A percentile compares a stretch with the other conserved stretches of the same genome.
phyloP scores from a whole-genome alignment of 129 eudicot species.

The Pittosporum tobira region DNA sequence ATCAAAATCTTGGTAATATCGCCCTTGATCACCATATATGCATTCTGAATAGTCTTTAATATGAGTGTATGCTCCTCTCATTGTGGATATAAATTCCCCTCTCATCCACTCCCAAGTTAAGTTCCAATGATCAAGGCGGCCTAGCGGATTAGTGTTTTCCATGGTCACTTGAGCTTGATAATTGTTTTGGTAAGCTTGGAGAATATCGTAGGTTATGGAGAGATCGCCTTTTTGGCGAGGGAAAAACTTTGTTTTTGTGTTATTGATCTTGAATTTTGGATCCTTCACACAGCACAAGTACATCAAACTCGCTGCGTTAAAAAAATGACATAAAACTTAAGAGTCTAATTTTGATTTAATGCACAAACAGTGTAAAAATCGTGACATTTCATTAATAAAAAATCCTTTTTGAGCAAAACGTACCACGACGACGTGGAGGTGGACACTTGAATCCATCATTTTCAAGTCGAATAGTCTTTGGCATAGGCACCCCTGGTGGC shows the following conservation, averaged over 20 bases:
- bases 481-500: constrained; percentile 11
- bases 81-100: constrained; percentile 4
- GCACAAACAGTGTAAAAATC: too few relatives aligned
- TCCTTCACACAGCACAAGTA: constrained; percentile 11
- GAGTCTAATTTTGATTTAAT: not conserved
- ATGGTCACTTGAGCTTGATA: constrained; percentile 13
- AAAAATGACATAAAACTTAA: not conserved
- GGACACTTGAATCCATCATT: constrained; percentile 15
- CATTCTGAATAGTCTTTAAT: constrained; percentile 5
- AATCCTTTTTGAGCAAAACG: not conserved
- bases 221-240: constrained; percentile 7
- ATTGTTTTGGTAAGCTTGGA: constrained; percentile 1
- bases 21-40: not conserved
- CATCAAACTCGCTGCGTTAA: not conserved
- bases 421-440: constrained; percentile 3
- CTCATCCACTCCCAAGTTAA: constrained; percentile 13
- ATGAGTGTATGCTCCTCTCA: constrained; percentile 17
- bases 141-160: constrained; percentile 2
- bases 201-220: not conserved
- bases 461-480: constrained; percentile 1
- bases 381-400: too few relatives aligned
- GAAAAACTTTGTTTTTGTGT: not conserved
- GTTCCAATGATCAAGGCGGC: constrained; percentile 10
- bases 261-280: constrained; percentile 5
- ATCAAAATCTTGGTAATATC: not conserved